Evolutionary conservation across 2,329 filamentous ascomycete genomes (phyloP), one percentile per base, ranked within the genome.

Genomic region (Epichloe gansuensis): DNA sequence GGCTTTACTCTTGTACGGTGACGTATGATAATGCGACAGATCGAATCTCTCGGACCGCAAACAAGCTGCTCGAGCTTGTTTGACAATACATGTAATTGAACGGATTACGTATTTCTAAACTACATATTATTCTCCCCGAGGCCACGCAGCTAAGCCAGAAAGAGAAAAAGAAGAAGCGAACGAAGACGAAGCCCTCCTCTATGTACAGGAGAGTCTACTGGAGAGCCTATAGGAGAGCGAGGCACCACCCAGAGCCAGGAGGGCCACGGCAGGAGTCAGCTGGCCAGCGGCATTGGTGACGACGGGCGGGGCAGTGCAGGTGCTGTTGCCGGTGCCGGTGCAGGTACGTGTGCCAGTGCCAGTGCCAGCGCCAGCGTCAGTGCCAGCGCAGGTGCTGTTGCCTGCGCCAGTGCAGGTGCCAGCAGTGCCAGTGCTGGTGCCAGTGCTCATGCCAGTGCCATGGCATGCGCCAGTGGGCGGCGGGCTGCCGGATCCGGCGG

Each of bases 111-210:
- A 31, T 31, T 31, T 31, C 28, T 31, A 62, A 31, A 52, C 73
- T 31, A 68, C 69, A 2, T 37, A 70, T 23, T 65, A 63, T 44
- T 65, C 72, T 44, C 55, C 57, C 5, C 39, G 11, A n/a, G n/a
- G n/a, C n/a, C 8, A 4, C 13, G 8, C 39, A 6, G 17, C 17
- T 1, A 23, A 6, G 17, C 17, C 3, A 23, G n/a, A 12, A 17
- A n/a, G 15, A 5, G 9, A 17, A 23, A 9, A 17, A 15, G 12
- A 9, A 17, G 6, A 42, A n/a, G 39, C 39, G 7, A 2, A 4
- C 39, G 6, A 42, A 28, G 28, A 1, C 17, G 15, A n/a, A 4
- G 8, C 17, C 43, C 43, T 45, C 15, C 0, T 13, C 56, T 63
- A 63, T n/a, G n/a, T n/a, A n/a, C 37, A 64, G 54, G 37, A 65